phyloP scores from a whole-genome alignment of 31 red algal genomes.

The Porphyra umbilicalis region DNA sequence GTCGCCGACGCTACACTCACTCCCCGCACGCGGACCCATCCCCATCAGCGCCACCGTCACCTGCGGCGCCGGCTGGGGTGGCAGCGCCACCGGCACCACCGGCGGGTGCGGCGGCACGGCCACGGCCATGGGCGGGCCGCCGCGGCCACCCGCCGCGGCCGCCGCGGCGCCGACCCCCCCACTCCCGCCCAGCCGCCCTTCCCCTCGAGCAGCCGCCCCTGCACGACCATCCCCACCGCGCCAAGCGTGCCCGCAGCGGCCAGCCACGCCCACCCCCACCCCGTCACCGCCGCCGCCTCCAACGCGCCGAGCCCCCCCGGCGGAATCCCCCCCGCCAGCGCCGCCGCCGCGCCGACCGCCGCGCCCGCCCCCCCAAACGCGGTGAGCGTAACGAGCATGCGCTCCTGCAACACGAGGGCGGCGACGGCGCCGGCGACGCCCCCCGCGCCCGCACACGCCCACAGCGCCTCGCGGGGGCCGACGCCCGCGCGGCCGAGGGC shows the following conservation, averaged over 20 bases:
- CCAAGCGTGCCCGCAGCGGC: background rate
- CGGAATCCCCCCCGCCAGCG: background rate
- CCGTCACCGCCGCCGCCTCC: background rate
- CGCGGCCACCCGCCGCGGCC: background rate
- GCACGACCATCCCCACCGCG: background rate
- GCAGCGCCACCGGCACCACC: background rate
- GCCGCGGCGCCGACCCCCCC: background rate
- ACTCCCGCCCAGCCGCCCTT: background rate
- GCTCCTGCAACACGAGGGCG: background rate
- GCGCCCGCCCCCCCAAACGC: background rate
- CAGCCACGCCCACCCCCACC: background rate
- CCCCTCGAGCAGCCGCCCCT: background rate
- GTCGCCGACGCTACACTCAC: background rate
- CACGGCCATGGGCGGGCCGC: background rate
- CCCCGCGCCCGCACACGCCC: background rate
- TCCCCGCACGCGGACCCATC: background rate
- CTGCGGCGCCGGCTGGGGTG: background rate
- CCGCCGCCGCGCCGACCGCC: background rate
- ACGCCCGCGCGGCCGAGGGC: background rate
- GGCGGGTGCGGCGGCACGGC: background rate
- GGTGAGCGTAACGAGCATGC: background rate
- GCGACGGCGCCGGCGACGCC: background rate
- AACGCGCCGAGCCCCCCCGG: background rate
- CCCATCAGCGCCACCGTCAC: background rate
- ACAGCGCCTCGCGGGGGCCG: background rate